A percentile compares a stretch with the other conserved stretches of the same genome.
Conservation (phyloP, 331 rosid species). For the Rhamnella rubrinervis region DNA sequence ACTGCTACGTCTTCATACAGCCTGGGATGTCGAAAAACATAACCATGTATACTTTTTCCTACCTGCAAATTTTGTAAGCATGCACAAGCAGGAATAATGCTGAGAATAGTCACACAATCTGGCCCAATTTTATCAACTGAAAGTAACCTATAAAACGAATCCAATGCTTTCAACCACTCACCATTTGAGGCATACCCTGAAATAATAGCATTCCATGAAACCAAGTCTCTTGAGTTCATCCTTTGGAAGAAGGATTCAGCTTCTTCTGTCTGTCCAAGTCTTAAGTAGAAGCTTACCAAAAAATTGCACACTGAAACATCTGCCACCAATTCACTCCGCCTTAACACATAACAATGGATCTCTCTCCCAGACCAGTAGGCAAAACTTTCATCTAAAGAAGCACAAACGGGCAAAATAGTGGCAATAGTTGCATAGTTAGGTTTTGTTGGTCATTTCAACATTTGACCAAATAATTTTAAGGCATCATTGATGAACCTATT, state of each 20-base stretch:
- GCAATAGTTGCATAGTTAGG: constrained; percentile 72
- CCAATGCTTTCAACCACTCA: constrained; percentile 73
- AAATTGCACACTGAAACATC: constrained; percentile 71
- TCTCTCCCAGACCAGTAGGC: constrained; percentile 61
- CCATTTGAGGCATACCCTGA: constrained; percentile 67
- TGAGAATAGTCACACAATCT: constrained; percentile 72
- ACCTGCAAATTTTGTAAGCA: constrained; percentile 37
- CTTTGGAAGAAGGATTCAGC: constrained; percentile 60
- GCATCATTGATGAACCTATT: constrained; percentile 51
- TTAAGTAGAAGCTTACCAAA: constrained; percentile 71
- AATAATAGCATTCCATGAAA: constrained; percentile 85
- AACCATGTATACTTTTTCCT: constrained; percentile 72
- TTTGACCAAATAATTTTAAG: constrained; percentile 43
- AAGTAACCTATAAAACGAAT: constrained; percentile 47
- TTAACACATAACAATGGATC: constrained; percentile 64
- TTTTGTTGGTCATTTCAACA: constrained; percentile 49
- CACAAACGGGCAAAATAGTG: constrained; percentile 63
- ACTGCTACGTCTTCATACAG: constrained; percentile 51
- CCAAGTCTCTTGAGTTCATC: constrained; percentile 73
- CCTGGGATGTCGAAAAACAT: constrained; percentile 47
- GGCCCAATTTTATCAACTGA: constrained; percentile 35
- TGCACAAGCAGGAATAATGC: constrained; percentile 74
- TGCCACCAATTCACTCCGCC: constrained; percentile 45
- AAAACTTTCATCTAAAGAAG: constrained; percentile 39
- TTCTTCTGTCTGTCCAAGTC: constrained; percentile 49